Conservation (phyloP, 495 filamentous ascomycete genomes). For the Daldinia decipiens region DNA sequence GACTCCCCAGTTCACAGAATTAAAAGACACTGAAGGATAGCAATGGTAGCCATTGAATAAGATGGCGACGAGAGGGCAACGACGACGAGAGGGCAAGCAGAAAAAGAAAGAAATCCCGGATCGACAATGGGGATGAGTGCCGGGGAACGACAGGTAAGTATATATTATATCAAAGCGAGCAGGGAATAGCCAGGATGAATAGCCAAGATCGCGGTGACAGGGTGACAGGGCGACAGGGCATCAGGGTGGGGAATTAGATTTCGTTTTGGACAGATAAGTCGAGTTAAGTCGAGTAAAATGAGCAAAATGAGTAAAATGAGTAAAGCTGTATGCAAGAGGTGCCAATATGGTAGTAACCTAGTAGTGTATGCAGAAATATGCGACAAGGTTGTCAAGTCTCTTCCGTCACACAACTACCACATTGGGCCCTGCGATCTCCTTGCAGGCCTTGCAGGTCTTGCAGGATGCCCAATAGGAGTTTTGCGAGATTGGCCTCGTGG, state of each 20-base stretch:
- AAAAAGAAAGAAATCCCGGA: constrained; percentile 24
- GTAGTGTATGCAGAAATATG: constrained; percentile 25
- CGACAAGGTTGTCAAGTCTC: constrained; percentile 38
- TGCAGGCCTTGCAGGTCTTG: constrained; percentile 31
- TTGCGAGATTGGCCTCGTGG: constrained; percentile 46
- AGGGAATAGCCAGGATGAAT: constrained; percentile 38
- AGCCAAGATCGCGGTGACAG: constrained; percentile 20
- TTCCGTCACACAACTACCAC: constrained; percentile 44
- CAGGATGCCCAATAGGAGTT: constrained; percentile 42
- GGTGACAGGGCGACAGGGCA: background rate
- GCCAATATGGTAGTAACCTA: background rate
- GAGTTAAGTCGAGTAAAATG: constrained; percentile 3
- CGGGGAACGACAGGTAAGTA: constrained; percentile 25
- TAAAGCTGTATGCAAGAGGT: background rate
- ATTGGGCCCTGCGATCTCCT: constrained; percentile 41
- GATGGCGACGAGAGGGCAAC: constrained; percentile 31
- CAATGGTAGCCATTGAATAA: constrained; percentile 47
- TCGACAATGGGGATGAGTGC: constrained; percentile 39
- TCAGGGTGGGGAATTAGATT: constrained; percentile 37
- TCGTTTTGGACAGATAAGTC: constrained; percentile 40
- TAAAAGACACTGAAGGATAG: constrained; percentile 44
- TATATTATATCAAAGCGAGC: constrained; percentile 27
- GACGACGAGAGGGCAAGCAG: constrained; percentile 21
- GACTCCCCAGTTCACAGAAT: constrained; percentile 54
- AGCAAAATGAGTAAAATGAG: background rate